These are phyloP conservation scores for Leptodermis oblonga DNA, from an alignment of 257 asterid species.

Conservation along the genomic window DNA sequence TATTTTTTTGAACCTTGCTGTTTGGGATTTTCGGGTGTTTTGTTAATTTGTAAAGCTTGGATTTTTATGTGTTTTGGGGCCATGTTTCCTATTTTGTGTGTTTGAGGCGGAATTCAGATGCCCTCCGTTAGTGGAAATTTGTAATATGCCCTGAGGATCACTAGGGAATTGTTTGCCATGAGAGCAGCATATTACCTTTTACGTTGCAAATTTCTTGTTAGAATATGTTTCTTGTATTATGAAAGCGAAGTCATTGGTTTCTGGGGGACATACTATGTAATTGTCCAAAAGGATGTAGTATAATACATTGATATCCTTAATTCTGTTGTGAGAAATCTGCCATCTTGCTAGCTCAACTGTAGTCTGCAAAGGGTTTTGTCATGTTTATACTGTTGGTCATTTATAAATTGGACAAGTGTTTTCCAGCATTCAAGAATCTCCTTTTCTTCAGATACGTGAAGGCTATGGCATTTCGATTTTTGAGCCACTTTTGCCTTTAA, in stretches of 20 bases:
- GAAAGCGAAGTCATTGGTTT: neutral
- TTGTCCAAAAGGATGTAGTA: neutral
- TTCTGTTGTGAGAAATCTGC: neutral
- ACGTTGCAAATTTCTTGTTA: too few species aligned
- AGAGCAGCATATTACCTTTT: neutral
- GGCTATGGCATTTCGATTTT: slow-evolving; percentile 97
- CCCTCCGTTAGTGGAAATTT: too few species aligned
- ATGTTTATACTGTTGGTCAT: neutral
- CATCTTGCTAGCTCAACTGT: neutral
- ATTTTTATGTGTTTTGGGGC: slow-evolving; percentile 3
- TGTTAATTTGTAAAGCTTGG: neutral
- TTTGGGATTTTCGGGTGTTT: neutral
- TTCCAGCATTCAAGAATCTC: slow-evolving; percentile 9
- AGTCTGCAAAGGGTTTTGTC: neutral
- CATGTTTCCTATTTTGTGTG: slow-evolving; percentile 2
- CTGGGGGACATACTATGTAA: neutral
- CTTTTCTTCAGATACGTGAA: slow-evolving; percentile 63
- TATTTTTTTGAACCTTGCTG: neutral
- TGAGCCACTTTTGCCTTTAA: slow-evolving; percentile 76
- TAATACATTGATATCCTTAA: neutral
- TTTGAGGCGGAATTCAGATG: neutral
- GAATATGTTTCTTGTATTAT: neutral
- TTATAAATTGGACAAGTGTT: neutral
- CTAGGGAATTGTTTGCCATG: neutral
- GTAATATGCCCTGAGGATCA: neutral